phyloP scores from a whole-genome alignment of 352 stramenopile species.

The Phytopythium helicoides region DNA sequence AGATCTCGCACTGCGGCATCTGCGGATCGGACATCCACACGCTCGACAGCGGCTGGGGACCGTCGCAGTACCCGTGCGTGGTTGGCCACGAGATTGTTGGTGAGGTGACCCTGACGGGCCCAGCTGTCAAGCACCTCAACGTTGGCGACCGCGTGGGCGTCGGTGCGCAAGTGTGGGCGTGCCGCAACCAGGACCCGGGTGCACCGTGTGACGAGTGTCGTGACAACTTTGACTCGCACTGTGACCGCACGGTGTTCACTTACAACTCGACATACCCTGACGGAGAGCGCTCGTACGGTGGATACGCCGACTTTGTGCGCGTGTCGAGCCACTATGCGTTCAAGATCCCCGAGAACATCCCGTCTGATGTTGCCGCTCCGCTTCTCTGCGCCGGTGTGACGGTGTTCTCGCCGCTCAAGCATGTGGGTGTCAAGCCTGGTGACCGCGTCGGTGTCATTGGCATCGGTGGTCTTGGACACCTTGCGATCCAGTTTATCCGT shows the following conservation, averaged over 20 bases:
- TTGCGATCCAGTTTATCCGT: conserved; percentile 82
- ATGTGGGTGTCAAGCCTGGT: conserved; percentile 39
- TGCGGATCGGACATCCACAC: no score
- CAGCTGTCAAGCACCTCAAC: conserved; percentile 25
- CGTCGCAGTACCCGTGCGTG: no score
- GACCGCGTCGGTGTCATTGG: conserved; percentile 73
- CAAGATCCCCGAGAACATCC: no score
- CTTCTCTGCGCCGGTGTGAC: no score
- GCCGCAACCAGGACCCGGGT: conserved; percentile 46
- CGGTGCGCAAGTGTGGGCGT: conserved; percentile 65
- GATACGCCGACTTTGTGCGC: conserved; percentile 72
- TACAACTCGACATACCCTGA: conserved; percentile 55
- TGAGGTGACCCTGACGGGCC: conserved; percentile 34
- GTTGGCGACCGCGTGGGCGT: conserved; percentile 70
- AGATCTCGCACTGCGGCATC: no score
- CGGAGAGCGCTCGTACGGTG: conserved; percentile 39
- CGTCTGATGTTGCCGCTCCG: no score
- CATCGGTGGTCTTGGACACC: conserved; percentile 82
- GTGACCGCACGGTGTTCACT: conserved; percentile 36
- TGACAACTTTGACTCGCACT: conserved; percentile 51
- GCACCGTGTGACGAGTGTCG: conserved; percentile 49
- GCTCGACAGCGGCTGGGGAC: no score
- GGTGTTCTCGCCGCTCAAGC: no score
- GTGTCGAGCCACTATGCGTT: no score
- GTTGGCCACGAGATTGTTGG: no score